Base-by-base conservation (phyloP, 805 yeast genomes). In the Candida tammaniensis region DNA sequence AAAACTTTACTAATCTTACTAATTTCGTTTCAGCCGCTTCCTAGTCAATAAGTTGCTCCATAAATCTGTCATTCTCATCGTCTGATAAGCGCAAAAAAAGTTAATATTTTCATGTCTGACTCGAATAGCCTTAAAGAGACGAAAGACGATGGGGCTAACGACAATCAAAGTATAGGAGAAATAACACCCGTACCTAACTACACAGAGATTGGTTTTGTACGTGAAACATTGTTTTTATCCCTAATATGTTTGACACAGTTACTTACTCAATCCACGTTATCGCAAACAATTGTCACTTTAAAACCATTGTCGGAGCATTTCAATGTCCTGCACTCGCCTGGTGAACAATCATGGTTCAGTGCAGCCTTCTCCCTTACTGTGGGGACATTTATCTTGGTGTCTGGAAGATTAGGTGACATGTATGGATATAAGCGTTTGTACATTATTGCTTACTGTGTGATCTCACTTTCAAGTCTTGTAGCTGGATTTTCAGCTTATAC, bases 321-420 rank as follows among this genome's bases (percentile, higher is more conserved):
- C 31, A 45, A 43, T 2, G 61, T 60, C 4, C 45, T 30, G 14
- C 49, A 44, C 29, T 18, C 31, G 10, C 47, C 56, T 1, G 64
- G 68, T 3, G 60, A 59, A 31, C 44, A 54, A 7, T 49, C 64
- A 6, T 61, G 68, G 67, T 61, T 61, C 33, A 41, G 62, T 0
- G 62, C 65, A 1, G 45, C 63, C 1, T 59, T 49, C 27, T 55
- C 66, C 3, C 44, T 61, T 27, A 58, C 63, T 1, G 64, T 58
- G 12, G 68, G 68, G 11, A 59, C 67, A 2, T 61, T 61, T 33
- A 61, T 61, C 29, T 42, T 61, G 10, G 46, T 57, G 1, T 48
- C 57, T 2, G 68, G 68, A 2, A 48, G 64, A 19, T 30, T 61
- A 16, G 68, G 67, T 10, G 67, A 61, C 37, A 38, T 59, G 46